A percentile compares a stretch with the other conserved stretches of the same genome.
Evolutionary conservation across 805 yeast genomes (phyloP).

Genomic region (Saturnispora kantuleensis): DNA sequence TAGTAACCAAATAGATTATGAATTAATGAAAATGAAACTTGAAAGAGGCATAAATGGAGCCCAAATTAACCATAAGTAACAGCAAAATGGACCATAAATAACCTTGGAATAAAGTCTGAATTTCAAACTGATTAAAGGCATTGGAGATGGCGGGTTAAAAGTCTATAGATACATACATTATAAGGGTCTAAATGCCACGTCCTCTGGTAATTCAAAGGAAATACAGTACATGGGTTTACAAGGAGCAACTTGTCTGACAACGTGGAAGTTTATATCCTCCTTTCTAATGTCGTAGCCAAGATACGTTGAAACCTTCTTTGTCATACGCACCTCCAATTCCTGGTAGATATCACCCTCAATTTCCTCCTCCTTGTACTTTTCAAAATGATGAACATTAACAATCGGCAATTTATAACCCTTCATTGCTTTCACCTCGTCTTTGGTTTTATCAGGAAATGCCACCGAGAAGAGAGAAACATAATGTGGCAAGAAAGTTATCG

Average conservation of each 20-base stretch:
- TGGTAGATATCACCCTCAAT: slow-evolving; percentile 54
- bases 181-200: slow-evolving; percentile 40
- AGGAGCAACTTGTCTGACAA: slow-evolving; percentile 92
- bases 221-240: slow-evolving; percentile 95
- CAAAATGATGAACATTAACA: slow-evolving; percentile 87
- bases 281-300: slow-evolving; percentile 40
- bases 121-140: too few relatives aligned
- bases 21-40: too few relatives aligned
- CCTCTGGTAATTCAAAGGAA: slow-evolving; percentile 61
- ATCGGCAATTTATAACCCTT: slow-evolving; percentile 55
- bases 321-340: slow-evolving; percentile 60
- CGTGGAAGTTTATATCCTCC: slow-evolving; percentile 51
- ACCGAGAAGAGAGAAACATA: slow-evolving; percentile 60
- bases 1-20: too few relatives aligned
- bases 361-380: slow-evolving; percentile 70
- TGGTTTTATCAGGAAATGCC: slow-evolving; percentile 29
- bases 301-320: slow-evolving; percentile 38
- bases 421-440: slow-evolving; percentile 25
- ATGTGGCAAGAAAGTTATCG: slow-evolving; percentile 70
- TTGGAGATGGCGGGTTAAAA: too few relatives aligned
- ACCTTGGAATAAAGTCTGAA: too few relatives aligned
- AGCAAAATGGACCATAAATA: too few relatives aligned
- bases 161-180: neutral
- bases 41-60: too few relatives aligned
- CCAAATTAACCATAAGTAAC: too few relatives aligned